These are phyloP conservation scores for Leccinum disarticulatum DNA, from an alignment of 768 basidiomycete species.

Conservation along the genomic window DNA sequence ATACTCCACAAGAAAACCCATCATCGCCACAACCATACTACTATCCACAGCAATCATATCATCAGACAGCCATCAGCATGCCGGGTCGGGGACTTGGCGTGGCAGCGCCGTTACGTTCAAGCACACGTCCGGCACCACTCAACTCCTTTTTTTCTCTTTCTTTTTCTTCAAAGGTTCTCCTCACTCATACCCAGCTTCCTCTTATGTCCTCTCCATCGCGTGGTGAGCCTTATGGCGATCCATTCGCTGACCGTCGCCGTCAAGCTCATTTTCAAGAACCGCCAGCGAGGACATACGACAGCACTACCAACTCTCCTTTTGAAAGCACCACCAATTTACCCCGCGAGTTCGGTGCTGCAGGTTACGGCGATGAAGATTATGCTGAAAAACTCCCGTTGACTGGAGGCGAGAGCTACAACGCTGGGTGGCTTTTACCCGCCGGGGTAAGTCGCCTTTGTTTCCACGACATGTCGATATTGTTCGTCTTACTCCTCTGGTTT, in stretches of 20 bases:
- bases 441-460: conserved; percentile 44
- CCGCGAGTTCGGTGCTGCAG: conserved; percentile 46
- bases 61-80: conserved; percentile 75
- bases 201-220: conserved; percentile 32
- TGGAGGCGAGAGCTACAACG: conserved; percentile 49
- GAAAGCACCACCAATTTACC: conserved; percentile 58
- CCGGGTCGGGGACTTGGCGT: too few relatives aligned
- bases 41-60: conserved; percentile 36
- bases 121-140: background rate
- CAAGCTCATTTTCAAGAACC: conserved; percentile 60
- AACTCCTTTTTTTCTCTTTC: background rate
- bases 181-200: background rate
- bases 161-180: conserved; percentile 6
- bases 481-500: conserved; percentile 8
- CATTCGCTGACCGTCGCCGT: conserved; percentile 69
- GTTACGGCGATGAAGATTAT: conserved; percentile 66
- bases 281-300: conserved; percentile 45
- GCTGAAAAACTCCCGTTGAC: conserved; percentile 78
- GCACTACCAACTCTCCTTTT: conserved; percentile 44
- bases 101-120: too few relatives aligned
- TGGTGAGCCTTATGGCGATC: conserved; percentile 50
- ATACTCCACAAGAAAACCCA: conserved; percentile 13
- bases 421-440: conserved; percentile 74
- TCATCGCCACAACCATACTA: conserved; percentile 6
- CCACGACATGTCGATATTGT: background rate